Evolutionary conservation across 2,329 filamentous ascomycete species (phyloP), one percentile per base, ranked within the genome.

Genomic region (Boeremia exigua): DNA sequence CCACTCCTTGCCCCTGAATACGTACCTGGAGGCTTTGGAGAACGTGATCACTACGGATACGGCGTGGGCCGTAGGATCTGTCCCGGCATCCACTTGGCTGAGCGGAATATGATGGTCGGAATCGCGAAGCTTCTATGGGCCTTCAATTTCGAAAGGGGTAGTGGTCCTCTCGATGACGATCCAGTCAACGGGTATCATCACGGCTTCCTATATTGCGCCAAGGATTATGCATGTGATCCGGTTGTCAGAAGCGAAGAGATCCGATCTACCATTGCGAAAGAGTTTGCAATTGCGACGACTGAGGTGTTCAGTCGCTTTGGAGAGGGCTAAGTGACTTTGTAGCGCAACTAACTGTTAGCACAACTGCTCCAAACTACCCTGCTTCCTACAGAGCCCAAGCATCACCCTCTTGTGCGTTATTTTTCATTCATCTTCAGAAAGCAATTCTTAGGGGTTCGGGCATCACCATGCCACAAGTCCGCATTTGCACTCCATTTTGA

Each of bases 11-110:
- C 58, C 0, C 32, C 55, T 23, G 50, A 63, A 19, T 53, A 53
- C 5, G 42, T 37, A 4, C 52, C 62, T n/a, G 17, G 53, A 2
- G 59, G 69, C 14, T 40, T 48, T 6, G 30, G 48, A 3, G 65
- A 63, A n/a, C 60, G 60, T 43, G 73, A 76, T 19, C 72, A 75
- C 42, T 76, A 68, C 19, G 63, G 60, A 10, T 78, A 75, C 48
- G 75, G 76, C 10, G 67, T 68, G 29, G 76, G 75, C 1, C 64
- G 75, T 9, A 58, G 73, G 12, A 66, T 72, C 23, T 76, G 73
- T 52, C 71, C 69, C 0, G 73, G 72, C n/a, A 68, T 71, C 39
- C 67, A 73, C 39, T 60, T 76, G 34, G 73, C 70, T 0, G 66
- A 72, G 43, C 60, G 66, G 7, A 67, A 50, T 8, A 54, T 75